Percentiles rank a stretch among this genome's conserved stretches.
phyloP scores from a whole-genome alignment of 768 basidiomycete genomes.

The Lactarius tabidus region DNA sequence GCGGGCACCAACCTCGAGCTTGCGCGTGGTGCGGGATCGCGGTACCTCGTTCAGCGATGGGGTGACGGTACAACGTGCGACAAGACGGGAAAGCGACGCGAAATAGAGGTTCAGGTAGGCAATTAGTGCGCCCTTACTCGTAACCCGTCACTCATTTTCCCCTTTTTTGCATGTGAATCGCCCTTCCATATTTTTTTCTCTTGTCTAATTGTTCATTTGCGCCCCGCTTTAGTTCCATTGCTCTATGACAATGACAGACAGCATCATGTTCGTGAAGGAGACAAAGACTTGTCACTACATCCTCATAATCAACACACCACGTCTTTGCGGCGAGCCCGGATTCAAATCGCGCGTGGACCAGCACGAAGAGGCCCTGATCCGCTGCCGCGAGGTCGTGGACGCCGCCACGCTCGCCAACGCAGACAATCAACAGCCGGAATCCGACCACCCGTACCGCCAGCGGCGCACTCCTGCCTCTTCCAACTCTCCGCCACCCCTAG shows the following conservation, averaged over 20 bases:
- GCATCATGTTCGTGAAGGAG: constrained; percentile 88
- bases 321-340: constrained; percentile 88
- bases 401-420: constrained; percentile 27
- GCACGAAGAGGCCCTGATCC: constrained; percentile 63
- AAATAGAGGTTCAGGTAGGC: constrained; percentile 91
- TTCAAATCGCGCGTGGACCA: constrained; percentile 75
- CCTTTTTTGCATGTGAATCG: constrained; percentile 7
- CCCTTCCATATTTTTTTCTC: constrained; percentile 10
- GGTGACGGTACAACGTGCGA: constrained; percentile 90
- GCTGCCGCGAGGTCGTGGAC: constrained; percentile 71
- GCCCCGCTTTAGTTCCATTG: constrained; percentile 72
- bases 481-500: constrained; percentile 13
- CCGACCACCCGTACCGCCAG: constrained; percentile 47
- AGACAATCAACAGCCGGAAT: constrained; percentile 40
- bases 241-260: constrained; percentile 90
- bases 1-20: constrained; percentile 69
- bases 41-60: constrained; percentile 92
- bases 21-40: constrained; percentile 72
- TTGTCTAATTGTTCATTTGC: background rate
- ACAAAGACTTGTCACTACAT: constrained; percentile 92
- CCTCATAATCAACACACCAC: constrained; percentile 90
- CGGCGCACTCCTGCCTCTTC: background rate
- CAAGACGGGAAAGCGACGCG: constrained; percentile 81
- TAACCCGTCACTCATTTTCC: background rate
- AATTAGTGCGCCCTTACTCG: constrained; percentile 16